Conservation (phyloP, 2,329 filamentous ascomycete genomes). For the Epichloe uncinata region DNA sequence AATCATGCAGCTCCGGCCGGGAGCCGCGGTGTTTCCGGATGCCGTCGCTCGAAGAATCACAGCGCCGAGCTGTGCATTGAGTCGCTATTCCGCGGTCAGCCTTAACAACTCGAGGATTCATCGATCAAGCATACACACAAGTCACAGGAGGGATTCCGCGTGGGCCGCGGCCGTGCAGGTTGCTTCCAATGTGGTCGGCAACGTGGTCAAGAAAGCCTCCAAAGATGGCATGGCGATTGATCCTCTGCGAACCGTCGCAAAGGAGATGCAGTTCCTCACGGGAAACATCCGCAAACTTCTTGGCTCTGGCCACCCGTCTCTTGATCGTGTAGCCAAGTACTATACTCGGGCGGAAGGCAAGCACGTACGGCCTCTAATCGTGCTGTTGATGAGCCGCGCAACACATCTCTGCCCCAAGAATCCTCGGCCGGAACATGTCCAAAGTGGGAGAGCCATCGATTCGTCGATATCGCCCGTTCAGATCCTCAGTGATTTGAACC, state of each 20-base stretch:
- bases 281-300: slow-evolving; percentile 89
- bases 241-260: slow-evolving; percentile 77
- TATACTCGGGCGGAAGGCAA: slow-evolving; percentile 96
- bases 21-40: slow-evolving; percentile 36
- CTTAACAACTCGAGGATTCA: slow-evolving; percentile 14
- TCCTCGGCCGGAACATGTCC: slow-evolving; percentile 23
- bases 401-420: slow-evolving; percentile 64
- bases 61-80: slow-evolving; percentile 18
- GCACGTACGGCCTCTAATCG: slow-evolving; percentile 86
- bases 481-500: slow-evolving; percentile 71
- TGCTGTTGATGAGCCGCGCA: slow-evolving; percentile 90
- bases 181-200: slow-evolving; percentile 57
- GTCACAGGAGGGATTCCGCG: slow-evolving; percentile 40
- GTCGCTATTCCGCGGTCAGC: slow-evolving; percentile 20
- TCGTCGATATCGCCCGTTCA: slow-evolving; percentile 39
- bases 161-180: slow-evolving; percentile 64
- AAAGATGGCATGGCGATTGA: slow-evolving; percentile 64
- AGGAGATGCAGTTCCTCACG: slow-evolving; percentile 92
- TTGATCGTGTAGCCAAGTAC: slow-evolving; percentile 94
- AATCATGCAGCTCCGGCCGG: slow-evolving; percentile 40
- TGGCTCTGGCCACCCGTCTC: slow-evolving; percentile 83
- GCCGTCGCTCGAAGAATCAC: slow-evolving; percentile 18
- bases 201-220: slow-evolving; percentile 47
- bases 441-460: slow-evolving; percentile 35
- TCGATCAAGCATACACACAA: slow-evolving; percentile 28